Percentiles rank a stretch among this genome's conserved stretches.
These are phyloP conservation scores for Catunica adiposa DNA, from an alignment of 2,329 filamentous ascomycete genomes.

Conservation along the genomic window DNA sequence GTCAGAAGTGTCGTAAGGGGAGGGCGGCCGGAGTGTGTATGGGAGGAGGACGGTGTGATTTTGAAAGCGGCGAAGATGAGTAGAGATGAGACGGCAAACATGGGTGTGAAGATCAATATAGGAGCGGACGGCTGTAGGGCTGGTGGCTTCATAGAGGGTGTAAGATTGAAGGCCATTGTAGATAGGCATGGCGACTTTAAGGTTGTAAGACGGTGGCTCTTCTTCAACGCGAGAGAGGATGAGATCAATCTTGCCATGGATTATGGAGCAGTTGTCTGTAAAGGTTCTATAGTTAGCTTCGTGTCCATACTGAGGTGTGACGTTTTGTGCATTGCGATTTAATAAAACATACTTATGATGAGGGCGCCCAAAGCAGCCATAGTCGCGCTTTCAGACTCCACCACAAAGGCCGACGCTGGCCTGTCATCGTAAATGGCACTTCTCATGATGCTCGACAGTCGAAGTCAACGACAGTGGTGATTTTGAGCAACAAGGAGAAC, in stretches of 20 bases:
- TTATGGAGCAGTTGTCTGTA: neutral
- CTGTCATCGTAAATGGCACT: neutral
- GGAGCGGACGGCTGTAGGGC: neutral
- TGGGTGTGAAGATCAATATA: neutral
- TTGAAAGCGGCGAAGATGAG: neutral
- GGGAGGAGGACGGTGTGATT: neutral
- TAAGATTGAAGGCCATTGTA: neutral
- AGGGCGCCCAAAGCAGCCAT: neutral
- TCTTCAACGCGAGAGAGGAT: neutral
- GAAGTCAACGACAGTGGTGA: neutral
- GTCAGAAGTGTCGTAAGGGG: neutral
- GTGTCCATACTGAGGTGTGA: neutral
- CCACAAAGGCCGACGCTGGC: neutral
- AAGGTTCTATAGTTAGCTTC: neutral
- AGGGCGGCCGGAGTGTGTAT: no score
- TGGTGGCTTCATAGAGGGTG: neutral
- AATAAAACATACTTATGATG: neutral
- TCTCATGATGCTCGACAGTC: constrained; percentile 3
- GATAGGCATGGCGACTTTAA: neutral
- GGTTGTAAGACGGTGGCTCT: neutral
- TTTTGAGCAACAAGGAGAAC: neutral
- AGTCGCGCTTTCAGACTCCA: neutral
- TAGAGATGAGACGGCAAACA: neutral
- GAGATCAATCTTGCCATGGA: neutral
- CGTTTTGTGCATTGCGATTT: neutral